Evolutionary conservation across 2,329 filamentous ascomycete genomes (phyloP), one percentile per base, ranked within the genome.

Genomic region (Drechslerella dactyloides): DNA sequence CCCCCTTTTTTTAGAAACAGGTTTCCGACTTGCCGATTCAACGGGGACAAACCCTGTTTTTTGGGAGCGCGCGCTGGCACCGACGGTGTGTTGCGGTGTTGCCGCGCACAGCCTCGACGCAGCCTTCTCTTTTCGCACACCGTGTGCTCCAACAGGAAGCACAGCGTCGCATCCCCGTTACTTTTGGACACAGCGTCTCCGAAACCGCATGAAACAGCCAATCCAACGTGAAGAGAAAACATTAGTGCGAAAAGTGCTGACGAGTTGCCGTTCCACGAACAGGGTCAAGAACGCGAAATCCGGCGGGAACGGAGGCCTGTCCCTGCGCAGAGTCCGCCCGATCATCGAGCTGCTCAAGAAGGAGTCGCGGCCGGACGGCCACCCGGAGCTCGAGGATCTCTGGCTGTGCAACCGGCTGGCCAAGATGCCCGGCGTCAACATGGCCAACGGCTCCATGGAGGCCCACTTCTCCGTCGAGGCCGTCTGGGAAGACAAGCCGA

Each of bases 261-360:
- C 27, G 4, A 11, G 23, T 53, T 53, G 30, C n/a, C n/a, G 8
- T 48, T 48, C 4, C 33, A 21, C 10, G 24, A 23, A 58, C 13
- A 72, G 68, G 68, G 19, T 35, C 8, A 72, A 58, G 23, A 56
- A 73, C 21, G 80, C 79, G 65, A 77, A 78, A 2, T 84, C 84
- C 76, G 83, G 83, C 56, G 84, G 84, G 7, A 53, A 85, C 73
- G 84, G 83, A 11, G 84, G 84, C 1, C 78, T 85, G n/a, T 85
- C 83, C n/a, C 78, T 86, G 23, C 80, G 85, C 54, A 81, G 84
- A 13, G 83, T 86, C 51, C 82, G 81, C 75, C 80, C 81, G 66
- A 85, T 86, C 59, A 78, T 85, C 52, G 81, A 84, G 15, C 77
- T 86, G 1, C 79, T 72, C 21, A 65, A 33, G 50, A 35, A 33